These are phyloP conservation scores for Pelargonium fulgidum DNA, from an alignment of 441 rosid species.

Conservation along the genomic window DNA sequence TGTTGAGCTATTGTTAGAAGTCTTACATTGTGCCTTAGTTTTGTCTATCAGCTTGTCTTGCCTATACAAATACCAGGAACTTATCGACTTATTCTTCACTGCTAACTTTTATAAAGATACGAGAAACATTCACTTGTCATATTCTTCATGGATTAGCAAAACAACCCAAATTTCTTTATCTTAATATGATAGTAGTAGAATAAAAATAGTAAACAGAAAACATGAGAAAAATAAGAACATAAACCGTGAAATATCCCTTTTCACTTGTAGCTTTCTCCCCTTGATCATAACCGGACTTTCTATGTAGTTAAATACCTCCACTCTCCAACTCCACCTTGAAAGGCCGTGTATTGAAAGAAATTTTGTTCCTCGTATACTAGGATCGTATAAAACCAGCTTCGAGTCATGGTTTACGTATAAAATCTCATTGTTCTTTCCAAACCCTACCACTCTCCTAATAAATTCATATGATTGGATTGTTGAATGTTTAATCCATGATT, in stretches of 20 bases:
- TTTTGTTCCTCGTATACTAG: not conserved
- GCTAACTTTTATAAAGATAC: too few relatives aligned
- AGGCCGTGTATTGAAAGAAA: not conserved
- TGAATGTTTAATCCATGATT: not conserved
- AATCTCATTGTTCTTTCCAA: slow-evolving; percentile 3
- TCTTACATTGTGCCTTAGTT: not conserved
- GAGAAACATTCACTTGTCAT: too few relatives aligned
- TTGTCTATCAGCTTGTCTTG: not conserved
- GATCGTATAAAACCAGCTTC: slow-evolving; percentile 6
- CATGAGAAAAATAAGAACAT: not conserved
- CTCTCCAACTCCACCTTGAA: slow-evolving; percentile 5
- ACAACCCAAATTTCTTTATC: not conserved
- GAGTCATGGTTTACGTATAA: not conserved
- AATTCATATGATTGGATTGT: not conserved
- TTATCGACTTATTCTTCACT: too few relatives aligned
- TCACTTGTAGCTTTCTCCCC: not conserved
- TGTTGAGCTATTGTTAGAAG: not conserved
- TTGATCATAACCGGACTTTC: not conserved
- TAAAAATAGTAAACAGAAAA: not conserved
- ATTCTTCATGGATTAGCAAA: too few relatives aligned
- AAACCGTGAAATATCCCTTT: not conserved
- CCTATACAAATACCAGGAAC: not conserved
- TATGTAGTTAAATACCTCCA: slow-evolving; percentile 10
- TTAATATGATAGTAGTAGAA: not conserved
- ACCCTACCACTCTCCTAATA: not conserved